Conservation (phyloP, 495 filamentous ascomycete genomes). For the Penicillium psychrofluorescens region DNA sequence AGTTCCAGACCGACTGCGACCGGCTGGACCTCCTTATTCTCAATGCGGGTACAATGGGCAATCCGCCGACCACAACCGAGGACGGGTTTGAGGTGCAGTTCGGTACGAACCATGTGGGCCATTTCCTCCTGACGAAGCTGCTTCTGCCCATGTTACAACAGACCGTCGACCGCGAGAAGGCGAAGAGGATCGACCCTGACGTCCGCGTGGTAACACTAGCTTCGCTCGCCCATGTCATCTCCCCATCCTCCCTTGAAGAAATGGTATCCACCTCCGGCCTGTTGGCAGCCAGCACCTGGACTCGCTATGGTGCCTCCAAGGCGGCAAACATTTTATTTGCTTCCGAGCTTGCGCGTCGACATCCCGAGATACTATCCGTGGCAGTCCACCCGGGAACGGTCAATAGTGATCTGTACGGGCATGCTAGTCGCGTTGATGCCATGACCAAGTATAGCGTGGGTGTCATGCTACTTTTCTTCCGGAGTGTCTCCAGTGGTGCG, state of each 20-base stretch:
- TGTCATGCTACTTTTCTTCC: conserved; percentile 15
- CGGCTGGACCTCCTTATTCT: conserved; percentile 53
- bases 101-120: conserved; percentile 51
- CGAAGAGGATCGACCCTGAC: conserved; percentile 9
- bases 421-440: conserved; percentile 21
- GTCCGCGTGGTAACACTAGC: conserved; percentile 18
- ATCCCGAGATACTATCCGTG: conserved; percentile 49
- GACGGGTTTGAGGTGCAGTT: conserved; percentile 72
- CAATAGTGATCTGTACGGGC: conserved; percentile 42
- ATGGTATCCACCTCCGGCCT: conserved; percentile 36
- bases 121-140: conserved; percentile 55
- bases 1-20: conserved; percentile 36
- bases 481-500: conserved; percentile 38
- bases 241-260: conserved; percentile 40
- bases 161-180: conserved; percentile 32
- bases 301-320: conserved; percentile 59
- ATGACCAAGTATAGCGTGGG: conserved; percentile 12
- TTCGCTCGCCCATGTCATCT: conserved; percentile 40
- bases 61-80: conserved; percentile 49
- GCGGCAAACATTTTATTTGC: conserved; percentile 64
- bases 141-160: conserved; percentile 50
- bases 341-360: conserved; percentile 47
- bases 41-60: conserved; percentile 56
- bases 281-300: conserved; percentile 25
- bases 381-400: conserved; percentile 64